Percentiles rank a stretch among this genome's conserved stretches.
Conservation (phyloP, 2,329 filamentous ascomycete species). For the Aspergillus flavus region DNA sequence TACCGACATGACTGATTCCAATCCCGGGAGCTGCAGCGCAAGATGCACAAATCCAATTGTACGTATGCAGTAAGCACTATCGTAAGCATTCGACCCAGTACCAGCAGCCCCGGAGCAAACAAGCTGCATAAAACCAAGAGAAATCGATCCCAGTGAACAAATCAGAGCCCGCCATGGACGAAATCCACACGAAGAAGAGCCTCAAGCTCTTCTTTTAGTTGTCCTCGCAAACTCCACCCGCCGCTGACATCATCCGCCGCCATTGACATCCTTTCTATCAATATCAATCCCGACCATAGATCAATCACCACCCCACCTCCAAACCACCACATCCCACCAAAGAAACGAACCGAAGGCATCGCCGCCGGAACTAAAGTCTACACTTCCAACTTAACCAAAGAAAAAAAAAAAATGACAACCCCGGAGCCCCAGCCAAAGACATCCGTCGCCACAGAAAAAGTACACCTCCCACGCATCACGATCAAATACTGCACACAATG, state of each 20-base stretch:
- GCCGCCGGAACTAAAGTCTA: no score
- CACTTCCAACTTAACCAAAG: neutral
- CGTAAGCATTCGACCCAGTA: neutral
- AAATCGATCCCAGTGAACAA: neutral
- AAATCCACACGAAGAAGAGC: neutral
- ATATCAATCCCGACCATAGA: neutral
- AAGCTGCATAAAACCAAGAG: neutral
- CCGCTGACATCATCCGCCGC: conserved; percentile 34
- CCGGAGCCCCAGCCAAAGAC: neutral
- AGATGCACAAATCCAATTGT: neutral
- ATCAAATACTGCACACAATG: conserved; percentile 94
- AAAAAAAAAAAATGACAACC: neutral
- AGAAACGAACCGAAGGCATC: neutral
- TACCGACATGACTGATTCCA: conserved; percentile 1
- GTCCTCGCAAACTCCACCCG: neutral
- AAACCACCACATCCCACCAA: neutral
- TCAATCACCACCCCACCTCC: neutral
- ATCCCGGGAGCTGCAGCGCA: neutral
- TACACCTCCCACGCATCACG: conserved; percentile 70
- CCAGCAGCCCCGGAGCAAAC: neutral
- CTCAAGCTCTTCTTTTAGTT: neutral
- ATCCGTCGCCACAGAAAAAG: conserved; percentile 13
- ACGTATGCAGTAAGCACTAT: neutral
- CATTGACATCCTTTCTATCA: neutral
- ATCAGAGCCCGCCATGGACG: neutral